Conservation (phyloP, 2,329 filamentous ascomycete genomes). For the Beauveria sp. region DNA sequence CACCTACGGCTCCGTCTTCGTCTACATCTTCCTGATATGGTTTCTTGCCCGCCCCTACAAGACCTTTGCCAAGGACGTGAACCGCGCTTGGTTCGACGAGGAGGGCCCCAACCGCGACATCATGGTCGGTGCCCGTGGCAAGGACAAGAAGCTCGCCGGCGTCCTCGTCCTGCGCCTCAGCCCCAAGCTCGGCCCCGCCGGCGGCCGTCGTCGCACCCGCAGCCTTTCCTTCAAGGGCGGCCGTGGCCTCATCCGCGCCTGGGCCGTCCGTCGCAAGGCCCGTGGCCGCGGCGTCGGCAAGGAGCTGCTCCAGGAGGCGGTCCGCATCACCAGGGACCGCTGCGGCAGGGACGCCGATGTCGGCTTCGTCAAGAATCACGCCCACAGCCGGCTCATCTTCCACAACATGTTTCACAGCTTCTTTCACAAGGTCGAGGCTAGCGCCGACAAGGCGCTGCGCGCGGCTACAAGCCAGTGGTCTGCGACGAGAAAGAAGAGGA, state of each 20-base stretch:
- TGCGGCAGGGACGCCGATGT: constrained; percentile 61
- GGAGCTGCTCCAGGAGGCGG: constrained; percentile 65
- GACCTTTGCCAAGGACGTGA: constrained; percentile 17
- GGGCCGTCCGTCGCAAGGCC: constrained; percentile 68
- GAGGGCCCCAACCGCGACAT: constrained; percentile 36
- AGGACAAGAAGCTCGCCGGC: constrained; percentile 57
- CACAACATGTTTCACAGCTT: constrained; percentile 54
- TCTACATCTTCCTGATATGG: constrained; percentile 11
- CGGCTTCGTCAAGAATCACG: constrained; percentile 70
- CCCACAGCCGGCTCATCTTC: constrained; percentile 60
- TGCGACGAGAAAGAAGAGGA: constrained; percentile 35
- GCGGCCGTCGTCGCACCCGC: constrained; percentile 24
- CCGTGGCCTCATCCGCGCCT: constrained; percentile 67
- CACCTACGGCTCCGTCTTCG: constrained; percentile 8
- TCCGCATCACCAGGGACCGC: constrained; percentile 57
- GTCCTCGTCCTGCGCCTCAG: constrained; percentile 62
- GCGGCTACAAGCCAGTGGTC: constrained; percentile 43
- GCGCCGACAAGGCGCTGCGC: constrained; percentile 46
- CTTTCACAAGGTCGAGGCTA: constrained; percentile 52
- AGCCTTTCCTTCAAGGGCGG: constrained; percentile 40
- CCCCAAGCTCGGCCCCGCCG: constrained; percentile 23
- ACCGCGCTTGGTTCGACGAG: constrained; percentile 8
- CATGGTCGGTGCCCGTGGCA: constrained; percentile 59
- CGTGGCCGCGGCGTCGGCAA: constrained; percentile 64
- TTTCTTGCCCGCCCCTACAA: constrained; percentile 28